Evolutionary conservation across 805 yeast genomes (phyloP), one percentile per base, ranked within the genome.

Genomic region (Yamadazyma kitorensis): DNA sequence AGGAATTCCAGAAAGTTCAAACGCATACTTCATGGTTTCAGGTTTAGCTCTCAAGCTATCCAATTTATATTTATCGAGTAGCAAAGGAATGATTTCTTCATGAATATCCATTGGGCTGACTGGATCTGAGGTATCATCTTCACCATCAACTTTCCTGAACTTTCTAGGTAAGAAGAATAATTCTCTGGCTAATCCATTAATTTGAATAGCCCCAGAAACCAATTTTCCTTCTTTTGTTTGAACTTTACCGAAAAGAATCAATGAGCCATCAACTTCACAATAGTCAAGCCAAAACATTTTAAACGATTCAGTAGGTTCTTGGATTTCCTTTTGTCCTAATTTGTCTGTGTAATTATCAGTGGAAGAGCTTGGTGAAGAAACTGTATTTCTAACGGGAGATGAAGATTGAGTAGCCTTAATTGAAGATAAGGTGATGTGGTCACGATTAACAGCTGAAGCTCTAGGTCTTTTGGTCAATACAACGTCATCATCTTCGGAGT

Each of bases 241-340:
- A 9, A 83, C 72, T 52, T 88, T 87, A 34, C 98, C 98, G 55
- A 84, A 91, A 7, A 93, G 66, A 13, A 86, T 55, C 31, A 93
- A 60, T 0, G 79, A 61, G 45, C 73, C 73, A 39, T 81, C 85
- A 9, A 82, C 77, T 54, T 91, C 98, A 16, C 83, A 70, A 55
- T 80, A 88, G 58, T 93, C 98, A 19, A 85, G 61, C 97, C 97
- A 93, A 57, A 74, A 93, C 80, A 91, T 79, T 48, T 76, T 75
- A 53, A 88, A 73, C 1, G 69, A 46, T 27, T 72, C 74, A 3
- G 67, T 57, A n/a, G 59, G 58, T 10, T 41, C 46, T 5, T 26
- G 31, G 13, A 55, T 37, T 11, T 45, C 43, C 2, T 51, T 34
- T 29, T 52, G 49, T 8, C 57, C 61, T 17, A 66, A 31, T 38